These are phyloP conservation scores for Arthrobotrys sinensis DNA, from an alignment of 2,329 filamentous ascomycete genomes.

Conservation along the genomic window DNA sequence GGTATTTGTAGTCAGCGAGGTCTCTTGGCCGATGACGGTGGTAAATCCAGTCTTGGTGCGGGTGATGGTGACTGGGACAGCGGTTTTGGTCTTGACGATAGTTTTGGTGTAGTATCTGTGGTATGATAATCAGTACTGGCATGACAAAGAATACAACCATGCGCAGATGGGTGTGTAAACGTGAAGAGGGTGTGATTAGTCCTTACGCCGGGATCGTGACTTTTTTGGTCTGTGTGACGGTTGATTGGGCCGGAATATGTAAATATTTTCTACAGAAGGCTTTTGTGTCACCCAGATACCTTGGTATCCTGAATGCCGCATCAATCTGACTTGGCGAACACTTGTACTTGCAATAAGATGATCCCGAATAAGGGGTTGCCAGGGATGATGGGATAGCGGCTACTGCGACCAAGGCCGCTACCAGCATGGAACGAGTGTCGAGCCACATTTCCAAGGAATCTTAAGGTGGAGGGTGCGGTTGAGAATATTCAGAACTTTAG, in stretches of 20 bases:
- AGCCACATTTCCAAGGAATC: constrained; percentile 1
- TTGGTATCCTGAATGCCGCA: constrained; percentile 8
- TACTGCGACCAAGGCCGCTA: constrained; percentile 10
- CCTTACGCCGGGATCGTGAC: constrained; percentile 23
- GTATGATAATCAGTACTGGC: neutral
- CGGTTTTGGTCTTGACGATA: neutral
- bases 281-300: constrained; percentile 16
- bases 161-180: neutral
- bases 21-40: neutral
- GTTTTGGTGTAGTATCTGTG: constrained; percentile 6
- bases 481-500: too few species aligned
- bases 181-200: neutral
- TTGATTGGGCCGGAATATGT: constrained; percentile 2
- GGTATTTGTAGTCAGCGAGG: constrained; percentile 4
- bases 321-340: constrained; percentile 28
- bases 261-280: constrained; percentile 24
- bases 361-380: constrained; percentile 6
- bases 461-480: neutral
- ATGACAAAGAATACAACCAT: too few species aligned
- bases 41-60: constrained; percentile 1
- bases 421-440: constrained; percentile 6
- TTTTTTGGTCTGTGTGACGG: constrained; percentile 23
- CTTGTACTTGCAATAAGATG: constrained; percentile 19
- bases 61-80: neutral
- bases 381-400: constrained; percentile 1